These are phyloP conservation scores for Nitzschia palea DNA, from an alignment of 108 stramenopile species.

Conservation along the genomic window DNA sequence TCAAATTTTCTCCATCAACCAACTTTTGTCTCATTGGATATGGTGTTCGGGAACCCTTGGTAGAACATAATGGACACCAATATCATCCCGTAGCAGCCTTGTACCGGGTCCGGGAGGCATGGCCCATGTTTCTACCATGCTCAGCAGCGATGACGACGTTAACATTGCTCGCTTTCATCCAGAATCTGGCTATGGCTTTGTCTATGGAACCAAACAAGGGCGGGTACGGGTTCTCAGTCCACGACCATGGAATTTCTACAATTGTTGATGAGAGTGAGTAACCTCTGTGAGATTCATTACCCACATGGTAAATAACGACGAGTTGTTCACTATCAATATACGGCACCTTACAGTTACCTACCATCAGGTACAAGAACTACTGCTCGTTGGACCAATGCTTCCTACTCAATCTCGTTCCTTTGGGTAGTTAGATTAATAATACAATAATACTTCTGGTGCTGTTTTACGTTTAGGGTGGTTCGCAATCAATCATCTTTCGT, in stretches of 20 bases:
- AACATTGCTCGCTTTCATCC: slow-evolving; percentile 98
- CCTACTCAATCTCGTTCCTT: no score
- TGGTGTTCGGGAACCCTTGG: slow-evolving; percentile 76
- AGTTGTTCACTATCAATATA: no score
- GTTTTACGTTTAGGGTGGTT: no score
- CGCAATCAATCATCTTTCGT: no score
- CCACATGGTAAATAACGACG: no score
- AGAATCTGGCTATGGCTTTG: slow-evolving; percentile 91
- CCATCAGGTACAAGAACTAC: no score
- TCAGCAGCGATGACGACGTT: slow-evolving; percentile 89
- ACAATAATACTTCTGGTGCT: no score
- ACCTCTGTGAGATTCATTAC: no score
- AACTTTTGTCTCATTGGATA: slow-evolving; percentile 93
- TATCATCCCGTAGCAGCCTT: slow-evolving; percentile 81
- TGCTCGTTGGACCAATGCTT: no score
- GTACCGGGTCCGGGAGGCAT: slow-evolving; percentile 75
- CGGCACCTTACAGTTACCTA: no score
- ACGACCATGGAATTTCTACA: slow-evolving; percentile 85
- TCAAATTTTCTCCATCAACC: slow-evolving; percentile 90
- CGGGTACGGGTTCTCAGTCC: slow-evolving; percentile 75
- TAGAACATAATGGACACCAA: slow-evolving; percentile 33
- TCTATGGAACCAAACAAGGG: slow-evolving; percentile 97
- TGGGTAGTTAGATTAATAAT: no score
- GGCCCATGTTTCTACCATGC: slow-evolving; percentile 76
- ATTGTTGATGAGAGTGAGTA: slow-evolving; percentile 33